Conservation (phyloP, 495 filamentous ascomycete genomes). For the Cladorrhinum samala region DNA sequence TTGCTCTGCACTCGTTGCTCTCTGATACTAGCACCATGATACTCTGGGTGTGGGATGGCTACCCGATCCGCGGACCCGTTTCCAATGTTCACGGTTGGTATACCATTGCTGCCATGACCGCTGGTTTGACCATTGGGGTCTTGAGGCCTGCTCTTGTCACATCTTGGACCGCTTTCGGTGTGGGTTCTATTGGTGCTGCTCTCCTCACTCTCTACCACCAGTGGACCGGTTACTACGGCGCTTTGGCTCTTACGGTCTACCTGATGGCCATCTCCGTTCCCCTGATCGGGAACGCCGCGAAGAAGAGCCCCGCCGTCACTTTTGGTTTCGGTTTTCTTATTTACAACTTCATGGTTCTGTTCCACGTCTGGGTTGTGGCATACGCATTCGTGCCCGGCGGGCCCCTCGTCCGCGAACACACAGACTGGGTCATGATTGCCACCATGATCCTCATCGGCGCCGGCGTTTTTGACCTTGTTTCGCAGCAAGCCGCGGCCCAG, state of each 20-base stretch:
- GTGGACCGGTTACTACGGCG: slow-evolving; percentile 91
- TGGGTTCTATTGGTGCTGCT: slow-evolving; percentile 72
- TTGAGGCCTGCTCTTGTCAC: slow-evolving; percentile 62
- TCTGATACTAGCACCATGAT: slow-evolving; percentile 99
- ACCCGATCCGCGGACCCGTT: slow-evolving; percentile 82
- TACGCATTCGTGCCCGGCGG: slow-evolving; percentile 99
- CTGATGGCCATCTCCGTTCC: slow-evolving; percentile 73
- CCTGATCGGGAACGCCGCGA: slow-evolving; percentile 68
- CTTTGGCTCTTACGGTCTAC: slow-evolving; percentile 66
- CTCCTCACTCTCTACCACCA: slow-evolving; percentile 70
- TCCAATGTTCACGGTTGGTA: slow-evolving; percentile 81
- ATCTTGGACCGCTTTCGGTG: slow-evolving; percentile 74
- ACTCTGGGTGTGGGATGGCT: slow-evolving; percentile 98
- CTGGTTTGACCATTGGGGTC: slow-evolving; percentile 72
- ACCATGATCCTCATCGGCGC: slow-evolving; percentile 80
- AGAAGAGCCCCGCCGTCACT: slow-evolving; percentile 64
- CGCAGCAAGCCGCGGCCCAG: slow-evolving; percentile 24
- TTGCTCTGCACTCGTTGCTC: slow-evolving; percentile 86
- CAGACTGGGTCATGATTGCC: slow-evolving; percentile 85
- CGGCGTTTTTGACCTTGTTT: slow-evolving; percentile 72
- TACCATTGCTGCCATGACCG: slow-evolving; percentile 80
- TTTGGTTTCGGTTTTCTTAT: slow-evolving; percentile 85
- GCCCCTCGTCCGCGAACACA: slow-evolving; percentile 86
- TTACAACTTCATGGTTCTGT: slow-evolving; percentile 86
- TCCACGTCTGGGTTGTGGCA: slow-evolving; percentile 97